Evolutionary conservation across 768 basidiomycete species (phyloP), one percentile per base, ranked within the genome.

Genomic region (Russula vinacea): DNA sequence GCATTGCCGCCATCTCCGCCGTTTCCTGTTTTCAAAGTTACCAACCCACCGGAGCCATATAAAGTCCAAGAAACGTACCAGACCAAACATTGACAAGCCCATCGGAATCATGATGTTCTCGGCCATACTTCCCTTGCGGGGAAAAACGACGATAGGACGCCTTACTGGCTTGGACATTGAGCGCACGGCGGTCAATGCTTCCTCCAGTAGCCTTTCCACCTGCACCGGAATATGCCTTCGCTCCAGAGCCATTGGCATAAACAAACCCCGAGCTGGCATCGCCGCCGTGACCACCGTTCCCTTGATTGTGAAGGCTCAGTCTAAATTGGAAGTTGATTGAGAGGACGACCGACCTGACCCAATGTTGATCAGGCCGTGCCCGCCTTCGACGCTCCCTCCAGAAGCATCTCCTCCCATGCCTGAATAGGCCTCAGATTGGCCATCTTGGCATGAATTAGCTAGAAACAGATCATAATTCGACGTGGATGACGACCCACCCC

Each of bases 201-300:
- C 60, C 64, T 45, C 59, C 64, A 0, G 54, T 19, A 37, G 65
- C 65, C 19, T 66, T 60, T 45, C 66, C 58, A 17, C 62, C 54
- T 2, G 63, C 16, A 32, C 66, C 62, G 22, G 58, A 56, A 50
- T 53, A 66, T 56, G 58, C 55, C 37, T 56, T 66, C 7, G 58
- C 64, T n/a, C 59, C 59, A 37, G 53, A 47, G 42, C 64, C 64
- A 22, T 42, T 22, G 16, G 59, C 54, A 45, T 22, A 61, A 17
- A 56, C 56, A 54, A 3, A 24, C 26, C 65, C 65, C 1, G 65
- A 66, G 35, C 32, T 55, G 29, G 68, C 67, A 14, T 57, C 51
- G 22, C 69, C 68, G 8, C 69, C 69, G n/a, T 70, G 45, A 2
- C 69, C 69, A 14, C 68, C 69, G 29, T 70, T 70, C 24, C 56